Evolutionary conservation across 2,329 filamentous ascomycete species (phyloP), one percentile per base, ranked within the genome.

Genomic region (Botrytis galanthina): DNA sequence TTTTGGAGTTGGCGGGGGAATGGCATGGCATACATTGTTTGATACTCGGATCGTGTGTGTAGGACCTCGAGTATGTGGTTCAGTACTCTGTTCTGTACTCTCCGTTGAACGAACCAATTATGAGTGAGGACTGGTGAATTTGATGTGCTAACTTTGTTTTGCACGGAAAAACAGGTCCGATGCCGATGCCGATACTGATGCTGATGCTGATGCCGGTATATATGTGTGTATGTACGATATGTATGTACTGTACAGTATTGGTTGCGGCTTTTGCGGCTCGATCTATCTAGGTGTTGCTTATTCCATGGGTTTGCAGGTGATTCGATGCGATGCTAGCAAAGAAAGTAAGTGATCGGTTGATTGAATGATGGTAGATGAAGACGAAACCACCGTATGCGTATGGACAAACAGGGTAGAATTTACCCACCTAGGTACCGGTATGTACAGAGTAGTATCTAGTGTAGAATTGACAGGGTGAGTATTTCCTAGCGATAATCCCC

Each of bases 191-290:
- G 42, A 44, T 48, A 4, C 51, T 4, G 39, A 26, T 37, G 39
- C 39, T 42, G 39, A 1, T 42, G 8, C 51, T 18, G n/a, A 18
- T 54, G 51, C n/a, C n/a, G n/a, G 51, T 54, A 54, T 54, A 14
- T 16, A 29, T 54, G 51, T 46, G 9, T 46, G 44, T 4, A 26
- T 51, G 48, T n/a, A n/a, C n/a, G n/a, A 29, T 54, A n/a, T 46
- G 9, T 46, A n/a, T 51, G 48, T n/a, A 26, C 22, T 48, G 7
- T 51, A 7, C 4, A 37, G 3, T 39, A 20, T 32, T 67, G 64
- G 8, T n/a, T 16, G 64, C 64, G 64, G 64, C 44, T 64, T 46
- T 64, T 64, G 63, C 46, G 63, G 63, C 63, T 67, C 63, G 22
- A 67, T 67, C 10, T 35, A 32, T 16, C 32, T 48, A 26, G 48